Evolutionary conservation across 208 protist genomes (phyloP).

Genomic region (Trypanosoma caninum): DNA sequence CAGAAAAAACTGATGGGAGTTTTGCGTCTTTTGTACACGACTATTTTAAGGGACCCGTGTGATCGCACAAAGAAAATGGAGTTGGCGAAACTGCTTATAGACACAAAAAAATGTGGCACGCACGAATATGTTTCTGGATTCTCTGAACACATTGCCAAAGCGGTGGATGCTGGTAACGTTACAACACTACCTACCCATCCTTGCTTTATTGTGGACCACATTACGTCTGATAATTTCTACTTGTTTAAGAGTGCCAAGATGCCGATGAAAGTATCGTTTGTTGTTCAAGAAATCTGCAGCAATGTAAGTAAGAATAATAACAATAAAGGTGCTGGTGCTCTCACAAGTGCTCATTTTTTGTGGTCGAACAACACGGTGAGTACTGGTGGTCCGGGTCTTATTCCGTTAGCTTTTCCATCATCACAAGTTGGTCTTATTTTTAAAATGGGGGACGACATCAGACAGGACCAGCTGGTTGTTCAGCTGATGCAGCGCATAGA

Average conservation of each 20-base stretch:
- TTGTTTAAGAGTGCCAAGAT: conserved; percentile 85
- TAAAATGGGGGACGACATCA: conserved; percentile 95
- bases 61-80: conserved; percentile 49
- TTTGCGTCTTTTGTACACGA: conserved; percentile 34
- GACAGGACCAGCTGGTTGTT: conserved; percentile 98
- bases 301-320: not conserved
- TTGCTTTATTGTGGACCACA: conserved; percentile 29
- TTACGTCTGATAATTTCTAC: conserved; percentile 48
- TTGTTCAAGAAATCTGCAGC: conserved; percentile 4
- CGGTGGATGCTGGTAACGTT: not conserved
- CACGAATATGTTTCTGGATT: conserved; percentile 34
- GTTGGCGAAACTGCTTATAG: conserved; percentile 40
- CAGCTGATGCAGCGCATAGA: conserved; percentile 92
- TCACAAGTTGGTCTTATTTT: conserved; percentile 73
- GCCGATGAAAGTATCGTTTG: conserved; percentile 60
- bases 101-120: conserved; percentile 51
- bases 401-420: conserved; percentile 7
- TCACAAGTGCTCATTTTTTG: not conserved
- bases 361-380: not conserved
- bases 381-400: not conserved
- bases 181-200: conserved; percentile 75
- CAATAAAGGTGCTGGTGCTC: not conserved
- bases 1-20: conserved; percentile 45
- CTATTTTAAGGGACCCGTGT: conserved; percentile 29
- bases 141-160: not conserved